Conservation (phyloP, 108 stramenopile genomes). For the Skeletonema menzelii region DNA sequence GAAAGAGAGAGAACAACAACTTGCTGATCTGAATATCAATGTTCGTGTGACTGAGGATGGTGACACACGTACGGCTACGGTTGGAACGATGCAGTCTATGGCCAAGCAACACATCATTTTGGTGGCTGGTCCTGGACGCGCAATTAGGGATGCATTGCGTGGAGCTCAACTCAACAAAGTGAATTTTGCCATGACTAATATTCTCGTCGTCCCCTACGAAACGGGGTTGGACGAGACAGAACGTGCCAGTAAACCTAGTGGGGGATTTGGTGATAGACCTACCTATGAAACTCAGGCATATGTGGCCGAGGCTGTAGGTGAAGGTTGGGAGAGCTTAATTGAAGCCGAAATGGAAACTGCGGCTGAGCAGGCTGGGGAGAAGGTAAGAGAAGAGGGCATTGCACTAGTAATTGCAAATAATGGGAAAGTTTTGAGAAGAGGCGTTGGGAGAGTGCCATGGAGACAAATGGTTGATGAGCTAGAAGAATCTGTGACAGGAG, state of each 20-base stretch:
- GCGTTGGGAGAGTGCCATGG: slow-evolving; percentile 84
- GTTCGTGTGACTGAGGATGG: slow-evolving; percentile 68
- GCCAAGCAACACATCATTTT: slow-evolving; percentile 85
- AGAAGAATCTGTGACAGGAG: slow-evolving; percentile 67
- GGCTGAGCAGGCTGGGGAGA: slow-evolving; percentile 70
- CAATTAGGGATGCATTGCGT: slow-evolving; percentile 73
- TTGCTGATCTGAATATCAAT: slow-evolving; percentile 51
- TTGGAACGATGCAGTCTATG: slow-evolving; percentile 60
- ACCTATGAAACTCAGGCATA: slow-evolving; percentile 81
- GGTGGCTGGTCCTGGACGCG: slow-evolving; percentile 74
- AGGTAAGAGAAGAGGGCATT: slow-evolving; percentile 69
- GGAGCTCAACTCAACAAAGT: slow-evolving; percentile 81
- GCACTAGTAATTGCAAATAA: slow-evolving; percentile 75
- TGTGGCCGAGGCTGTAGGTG: slow-evolving; percentile 66
- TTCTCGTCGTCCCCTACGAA: slow-evolving; percentile 81
- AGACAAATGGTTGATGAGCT: slow-evolving; percentile 80
- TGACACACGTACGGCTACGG: slow-evolving; percentile 44
- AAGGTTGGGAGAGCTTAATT: slow-evolving; percentile 77
- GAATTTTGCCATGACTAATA: slow-evolving; percentile 81
- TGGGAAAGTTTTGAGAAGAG: slow-evolving; percentile 75
- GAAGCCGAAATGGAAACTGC: slow-evolving; percentile 69
- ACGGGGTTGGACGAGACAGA: slow-evolving; percentile 49
- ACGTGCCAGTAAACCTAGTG: slow-evolving; percentile 44
- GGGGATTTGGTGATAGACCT: slow-evolving; percentile 74
- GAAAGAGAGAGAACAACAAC: slow-evolving; percentile 55